These are phyloP conservation scores for Scheffersomyces stambukii DNA, from an alignment of 1,139 yeast genomes.

Conservation along the genomic window DNA sequence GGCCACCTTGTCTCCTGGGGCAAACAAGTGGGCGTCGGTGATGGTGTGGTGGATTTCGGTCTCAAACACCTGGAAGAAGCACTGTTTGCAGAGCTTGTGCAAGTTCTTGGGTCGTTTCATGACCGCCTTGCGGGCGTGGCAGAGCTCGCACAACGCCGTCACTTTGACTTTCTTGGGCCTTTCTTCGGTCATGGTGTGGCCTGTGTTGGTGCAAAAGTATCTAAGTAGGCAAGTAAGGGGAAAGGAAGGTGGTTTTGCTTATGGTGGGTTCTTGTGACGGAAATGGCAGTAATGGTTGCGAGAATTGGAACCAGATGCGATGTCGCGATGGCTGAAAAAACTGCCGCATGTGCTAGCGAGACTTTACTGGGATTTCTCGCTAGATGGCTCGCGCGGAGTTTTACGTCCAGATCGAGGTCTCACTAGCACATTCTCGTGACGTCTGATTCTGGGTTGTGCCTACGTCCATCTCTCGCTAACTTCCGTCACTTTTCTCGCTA, in stretches of 20 bases:
- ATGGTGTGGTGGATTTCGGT: conserved; percentile 95
- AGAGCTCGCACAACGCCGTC: conserved; percentile 69
- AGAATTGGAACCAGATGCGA: no score
- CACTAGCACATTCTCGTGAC: no score
- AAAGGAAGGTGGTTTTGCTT: conserved; percentile 1
- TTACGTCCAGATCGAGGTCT: no score
- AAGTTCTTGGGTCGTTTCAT: conserved; percentile 90
- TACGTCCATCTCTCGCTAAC: no score
- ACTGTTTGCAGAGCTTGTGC: conserved; percentile 86
- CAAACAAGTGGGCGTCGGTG: conserved; percentile 60
- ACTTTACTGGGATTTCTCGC: no score
- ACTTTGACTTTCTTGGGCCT: conserved; percentile 33
- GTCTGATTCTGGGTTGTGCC: no score
- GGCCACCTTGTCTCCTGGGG: conserved; percentile 82
- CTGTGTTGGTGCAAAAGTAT: conserved; percentile 1
- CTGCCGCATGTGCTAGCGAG: no score
- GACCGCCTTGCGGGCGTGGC: conserved; percentile 79
- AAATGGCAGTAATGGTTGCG: no score
- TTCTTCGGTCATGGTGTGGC: conserved; percentile 5
- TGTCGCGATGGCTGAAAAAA: no score
- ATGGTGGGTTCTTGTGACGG: no score
- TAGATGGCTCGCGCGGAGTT: no score
- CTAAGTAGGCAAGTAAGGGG: background rate
- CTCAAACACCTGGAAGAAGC: conserved; percentile 88
- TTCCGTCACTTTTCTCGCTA: no score